Conservation (phyloP, 129 eudicot species). For the Centaurea solstitialis region DNA sequence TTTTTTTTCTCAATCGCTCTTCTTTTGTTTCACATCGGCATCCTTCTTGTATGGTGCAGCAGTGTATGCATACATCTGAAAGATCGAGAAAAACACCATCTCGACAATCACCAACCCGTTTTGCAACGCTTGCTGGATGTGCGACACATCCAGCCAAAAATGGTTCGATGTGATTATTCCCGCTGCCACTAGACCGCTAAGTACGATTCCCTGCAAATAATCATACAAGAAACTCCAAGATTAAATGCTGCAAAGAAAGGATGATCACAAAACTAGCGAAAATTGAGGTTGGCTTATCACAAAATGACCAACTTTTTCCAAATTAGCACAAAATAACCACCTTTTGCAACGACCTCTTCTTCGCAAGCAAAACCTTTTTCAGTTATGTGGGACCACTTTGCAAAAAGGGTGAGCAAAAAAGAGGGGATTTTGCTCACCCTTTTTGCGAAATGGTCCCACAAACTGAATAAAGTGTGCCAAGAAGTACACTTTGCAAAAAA, state of each 20-base stretch:
- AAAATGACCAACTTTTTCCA: neutral
- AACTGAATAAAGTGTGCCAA: neutral
- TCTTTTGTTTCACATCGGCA: slow-evolving; percentile 52
- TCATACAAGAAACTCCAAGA: neutral
- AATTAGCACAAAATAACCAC: neutral
- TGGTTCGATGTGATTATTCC: slow-evolving; percentile 71
- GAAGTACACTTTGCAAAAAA: too few species aligned
- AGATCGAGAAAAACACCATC: slow-evolving; percentile 85
- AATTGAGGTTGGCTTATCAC: neutral
- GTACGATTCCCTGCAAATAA: slow-evolving; percentile 66
- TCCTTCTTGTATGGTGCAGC: slow-evolving; percentile 71
- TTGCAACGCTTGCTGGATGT: slow-evolving; percentile 75
- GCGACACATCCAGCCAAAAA: slow-evolving; percentile 85
- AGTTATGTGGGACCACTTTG: neutral
- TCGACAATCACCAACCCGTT: slow-evolving; percentile 73
- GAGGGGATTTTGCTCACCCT: neutral
- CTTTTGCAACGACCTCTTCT: neutral
- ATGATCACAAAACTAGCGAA: neutral
- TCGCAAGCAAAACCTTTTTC: neutral
- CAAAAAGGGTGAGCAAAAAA: neutral
- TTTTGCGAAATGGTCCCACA: neutral
- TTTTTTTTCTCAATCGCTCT: slow-evolving; percentile 49
- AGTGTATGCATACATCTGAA: slow-evolving; percentile 76
- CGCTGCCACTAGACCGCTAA: slow-evolving; percentile 61
- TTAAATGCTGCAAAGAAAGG: neutral